These are phyloP conservation scores for Penicillium sp. DNA, from an alignment of 2,329 filamentous ascomycete genomes.

Conservation along the genomic window DNA sequence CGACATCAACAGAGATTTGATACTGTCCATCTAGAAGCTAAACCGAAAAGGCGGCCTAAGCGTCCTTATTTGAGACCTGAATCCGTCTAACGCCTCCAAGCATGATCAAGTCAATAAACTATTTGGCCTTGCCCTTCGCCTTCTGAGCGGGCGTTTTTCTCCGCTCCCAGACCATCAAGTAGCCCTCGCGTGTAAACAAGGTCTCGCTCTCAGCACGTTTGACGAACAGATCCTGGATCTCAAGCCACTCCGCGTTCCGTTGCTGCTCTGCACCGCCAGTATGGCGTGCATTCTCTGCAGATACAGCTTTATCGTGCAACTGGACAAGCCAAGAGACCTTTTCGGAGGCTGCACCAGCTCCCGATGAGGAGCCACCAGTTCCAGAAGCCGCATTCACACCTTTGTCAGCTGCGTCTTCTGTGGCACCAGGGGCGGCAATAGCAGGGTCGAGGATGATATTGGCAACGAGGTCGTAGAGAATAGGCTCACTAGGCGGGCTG, in stretches of 20 bases:
- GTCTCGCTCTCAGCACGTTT: conserved; percentile 86
- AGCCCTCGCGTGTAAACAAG: conserved; percentile 89
- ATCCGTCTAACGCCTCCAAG: neutral
- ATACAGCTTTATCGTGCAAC: conserved; percentile 71
- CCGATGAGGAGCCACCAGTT: conserved; percentile 46
- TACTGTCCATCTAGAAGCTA: neutral
- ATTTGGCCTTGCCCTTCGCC: conserved; percentile 41
- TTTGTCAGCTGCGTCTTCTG: conserved; percentile 44
- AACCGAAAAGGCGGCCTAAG: neutral
- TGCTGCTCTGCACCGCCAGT: conserved; percentile 34
- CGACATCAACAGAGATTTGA: neutral
- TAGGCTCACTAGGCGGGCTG: conserved; percentile 74
- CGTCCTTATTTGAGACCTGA: neutral
- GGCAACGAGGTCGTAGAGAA: conserved; percentile 92
- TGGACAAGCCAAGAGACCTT: conserved; percentile 96
- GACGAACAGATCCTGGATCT: conserved; percentile 91
- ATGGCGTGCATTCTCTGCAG: conserved; percentile 39
- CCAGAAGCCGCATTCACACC: conserved; percentile 39
- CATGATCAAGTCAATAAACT: neutral
- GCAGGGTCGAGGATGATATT: conserved; percentile 69
- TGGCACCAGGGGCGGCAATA: conserved; percentile 66
- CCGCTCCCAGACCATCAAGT: conserved; percentile 95
- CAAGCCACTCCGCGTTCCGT: conserved; percentile 77
- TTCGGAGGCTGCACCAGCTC: conserved; percentile 85
- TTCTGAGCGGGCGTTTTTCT: conserved; percentile 56